These are phyloP conservation scores for Aspergillus glaucus DNA, from an alignment of 2,329 filamentous ascomycete species.

Conservation along the genomic window DNA sequence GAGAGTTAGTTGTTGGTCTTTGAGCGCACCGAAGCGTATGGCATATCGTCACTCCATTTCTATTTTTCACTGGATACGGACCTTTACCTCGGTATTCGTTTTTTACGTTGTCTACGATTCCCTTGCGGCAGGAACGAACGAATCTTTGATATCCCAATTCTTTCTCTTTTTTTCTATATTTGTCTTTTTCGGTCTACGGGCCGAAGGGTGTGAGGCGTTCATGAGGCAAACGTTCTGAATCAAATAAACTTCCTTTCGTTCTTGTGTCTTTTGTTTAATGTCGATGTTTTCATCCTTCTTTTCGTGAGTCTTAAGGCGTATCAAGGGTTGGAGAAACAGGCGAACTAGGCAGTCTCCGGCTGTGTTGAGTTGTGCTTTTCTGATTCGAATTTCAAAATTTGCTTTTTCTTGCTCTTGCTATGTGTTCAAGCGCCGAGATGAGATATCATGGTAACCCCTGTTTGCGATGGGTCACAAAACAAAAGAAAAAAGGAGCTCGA, in stretches of 20 bases:
- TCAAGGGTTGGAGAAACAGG: not conserved
- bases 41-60: not conserved
- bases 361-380: not conserved
- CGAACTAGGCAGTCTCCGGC: not conserved
- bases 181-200: conserved; percentile 7
- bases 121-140: not conserved
- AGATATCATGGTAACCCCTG: not conserved
- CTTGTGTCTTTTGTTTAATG: not conserved
- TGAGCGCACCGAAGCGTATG: not conserved
- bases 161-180: conserved; percentile 7
- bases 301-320: not conserved
- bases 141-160: conserved; percentile 4
- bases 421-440: not conserved
- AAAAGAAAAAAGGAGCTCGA: not conserved
- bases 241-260: conserved; percentile 3
- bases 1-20: conserved; percentile 7
- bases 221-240: not conserved
- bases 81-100: conserved; percentile 5
- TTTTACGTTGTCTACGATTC: conserved; percentile 2
- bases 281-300: too few relatives aligned
- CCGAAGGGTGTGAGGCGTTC: not conserved
- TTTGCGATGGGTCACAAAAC: not conserved
- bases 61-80: conserved; percentile 10
- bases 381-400: not conserved
- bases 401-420: not conserved